Base-by-base conservation (phyloP, 257 asterid species). In the Orobanche coerulescens region DNA sequence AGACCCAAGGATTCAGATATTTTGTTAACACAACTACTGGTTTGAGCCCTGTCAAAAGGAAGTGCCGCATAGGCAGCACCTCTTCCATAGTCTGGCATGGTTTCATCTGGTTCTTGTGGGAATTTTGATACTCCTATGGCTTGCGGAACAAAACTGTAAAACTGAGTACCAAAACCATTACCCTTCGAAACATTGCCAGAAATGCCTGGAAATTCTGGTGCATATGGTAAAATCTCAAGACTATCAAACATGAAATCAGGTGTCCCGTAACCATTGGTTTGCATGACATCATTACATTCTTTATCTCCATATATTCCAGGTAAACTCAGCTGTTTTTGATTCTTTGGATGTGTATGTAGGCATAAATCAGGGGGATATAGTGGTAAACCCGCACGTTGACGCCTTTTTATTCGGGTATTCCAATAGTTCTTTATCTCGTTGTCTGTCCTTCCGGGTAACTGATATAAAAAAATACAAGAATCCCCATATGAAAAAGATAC, bases 371-470 rank as follows among this genome's bases (percentile, higher is more conserved):
- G 73, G 53, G 90, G 86, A 72, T 83, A 83, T 47, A 83, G 80
- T 34, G 86, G 90, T 64, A 79, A 73, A 55, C 90, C 90, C 2
- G 86, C 84, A 39, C 90, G 90, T 62, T 80, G 90, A 49, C 77
- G 84, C 36, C 90, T 83, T 79, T 83, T 83, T 58, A 80, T 73
- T 50, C 90, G 72, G 60, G 90, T 80, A 52, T 83, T 83, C 90
- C 90, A 83, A 36, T 75, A 83, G 75, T 83, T 83, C 71, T 83
- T 83, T 71, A 83, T 80, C 78, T 83, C 90, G 72, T 83, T 83
- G 69, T 83, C 90, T 18, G 90, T 80, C 59, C 90, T 75, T 65
- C 90, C 90, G 9, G 84, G 90, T 81, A 83, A 63, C 90, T 83
- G 78, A 67, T 69, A 77, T 14, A 46, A 14, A 30, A 60, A 37